phyloP scores from a whole-genome alignment of 2,329 filamentous ascomycete species.

The Penicillium fuscoglaucum region DNA sequence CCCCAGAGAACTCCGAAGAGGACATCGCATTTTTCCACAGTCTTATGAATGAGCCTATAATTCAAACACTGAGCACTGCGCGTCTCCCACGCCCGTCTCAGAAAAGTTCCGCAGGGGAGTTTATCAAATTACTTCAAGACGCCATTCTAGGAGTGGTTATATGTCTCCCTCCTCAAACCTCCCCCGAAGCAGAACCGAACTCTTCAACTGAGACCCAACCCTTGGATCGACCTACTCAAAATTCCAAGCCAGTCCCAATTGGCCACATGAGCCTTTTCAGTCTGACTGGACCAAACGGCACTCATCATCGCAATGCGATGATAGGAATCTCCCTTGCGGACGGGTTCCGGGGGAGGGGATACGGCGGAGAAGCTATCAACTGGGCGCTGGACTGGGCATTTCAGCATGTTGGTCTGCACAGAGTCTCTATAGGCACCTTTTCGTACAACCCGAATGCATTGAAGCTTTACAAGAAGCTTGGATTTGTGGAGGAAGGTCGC shows the following conservation, averaged over 20 bases:
- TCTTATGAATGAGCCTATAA: constrained; percentile 5
- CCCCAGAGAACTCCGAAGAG: constrained; percentile 14
- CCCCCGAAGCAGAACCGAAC: not conserved
- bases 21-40: constrained; percentile 15
- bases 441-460: constrained; percentile 11
- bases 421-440: constrained; percentile 6
- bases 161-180: not conserved
- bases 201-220: not conserved
- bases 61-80: constrained; percentile 1
- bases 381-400: constrained; percentile 19
- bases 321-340: constrained; percentile 7
- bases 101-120: not conserved
- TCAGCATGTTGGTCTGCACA: constrained; percentile 9
- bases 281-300: not conserved
- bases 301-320: constrained; percentile 5
- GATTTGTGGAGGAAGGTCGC: constrained; percentile 18
- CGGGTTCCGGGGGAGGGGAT: constrained; percentile 5
- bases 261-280: not conserved
- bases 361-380: constrained; percentile 17
- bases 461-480: constrained; percentile 15
- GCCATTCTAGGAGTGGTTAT: constrained; percentile 3
- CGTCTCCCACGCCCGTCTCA: not conserved
- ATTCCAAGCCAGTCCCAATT: not conserved
- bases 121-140: not conserved
- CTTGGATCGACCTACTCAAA: not conserved